A percentile compares a stretch with the other conserved stretches of the same genome.
Evolutionary conservation across 805 yeast species (phyloP).

Genomic region (Pichia eremophila): DNA sequence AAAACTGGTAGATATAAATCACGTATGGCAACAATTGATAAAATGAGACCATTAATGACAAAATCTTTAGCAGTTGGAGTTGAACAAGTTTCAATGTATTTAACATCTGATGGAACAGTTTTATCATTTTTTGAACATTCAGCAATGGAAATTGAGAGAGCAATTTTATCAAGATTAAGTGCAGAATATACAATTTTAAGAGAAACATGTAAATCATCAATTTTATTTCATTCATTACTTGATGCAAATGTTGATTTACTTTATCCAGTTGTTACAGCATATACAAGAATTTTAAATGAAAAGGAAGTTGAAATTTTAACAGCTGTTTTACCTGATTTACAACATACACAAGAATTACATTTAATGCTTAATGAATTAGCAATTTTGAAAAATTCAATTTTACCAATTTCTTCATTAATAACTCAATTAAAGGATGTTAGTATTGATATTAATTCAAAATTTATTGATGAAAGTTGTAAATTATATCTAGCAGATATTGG

Average conservation of each 20-base stretch:
- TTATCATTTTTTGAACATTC: conserved; percentile 50
- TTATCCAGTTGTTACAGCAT: conserved; percentile 45
- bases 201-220: conserved; percentile 41
- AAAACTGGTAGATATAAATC: conserved; percentile 9
- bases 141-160: conserved; percentile 42
- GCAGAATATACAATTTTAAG: conserved; percentile 39
- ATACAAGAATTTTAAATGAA: conserved; percentile 37
- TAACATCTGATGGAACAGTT: conserved; percentile 36
- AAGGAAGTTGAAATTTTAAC: conserved; percentile 43
- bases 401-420: conserved; percentile 39
- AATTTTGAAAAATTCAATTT: conserved; percentile 35
- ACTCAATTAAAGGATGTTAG: conserved; percentile 36
- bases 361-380: conserved; percentile 45
- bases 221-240: conserved; percentile 43
- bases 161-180: conserved; percentile 39
- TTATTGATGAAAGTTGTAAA: conserved; percentile 34
- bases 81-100: conserved; percentile 47
- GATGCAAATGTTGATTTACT: conserved; percentile 47
- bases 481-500: conserved; percentile 46
- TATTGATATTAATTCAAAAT: conserved; percentile 11
- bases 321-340: conserved; percentile 33
- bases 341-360: conserved; percentile 44
- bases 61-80: conserved; percentile 38
- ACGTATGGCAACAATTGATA: conserved; percentile 27
- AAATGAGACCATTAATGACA: conserved; percentile 35